These are phyloP conservation scores for Chytridium lagenaria DNA, from an alignment of 371 early-diverging fungal genomes.

Conservation along the genomic window DNA sequence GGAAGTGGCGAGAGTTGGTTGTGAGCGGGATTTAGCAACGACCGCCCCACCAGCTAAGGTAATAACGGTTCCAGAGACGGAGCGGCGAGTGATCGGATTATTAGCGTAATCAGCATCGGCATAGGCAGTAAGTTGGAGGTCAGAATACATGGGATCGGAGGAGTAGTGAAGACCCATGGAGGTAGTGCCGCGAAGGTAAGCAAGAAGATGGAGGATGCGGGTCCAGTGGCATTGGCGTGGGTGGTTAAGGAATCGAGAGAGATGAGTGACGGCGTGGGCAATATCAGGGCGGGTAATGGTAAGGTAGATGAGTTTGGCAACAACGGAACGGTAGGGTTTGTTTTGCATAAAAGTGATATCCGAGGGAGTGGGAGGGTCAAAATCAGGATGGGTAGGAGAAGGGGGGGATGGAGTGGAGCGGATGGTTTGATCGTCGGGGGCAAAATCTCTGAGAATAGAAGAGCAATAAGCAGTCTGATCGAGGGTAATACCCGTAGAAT, in stretches of 20 bases:
- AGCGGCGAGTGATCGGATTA: not conserved
- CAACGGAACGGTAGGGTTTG: not conserved
- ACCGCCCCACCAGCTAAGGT: not conserved
- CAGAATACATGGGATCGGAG: not conserved
- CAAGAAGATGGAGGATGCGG: not conserved
- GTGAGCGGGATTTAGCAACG: not conserved
- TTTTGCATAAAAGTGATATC: not conserved
- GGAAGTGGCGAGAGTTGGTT: not conserved
- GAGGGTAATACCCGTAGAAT: not conserved
- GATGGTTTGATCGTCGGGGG: not conserved
- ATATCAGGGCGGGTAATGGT: not conserved
- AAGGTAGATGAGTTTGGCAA: not conserved
- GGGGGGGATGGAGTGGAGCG: not conserved
- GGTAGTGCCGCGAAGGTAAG: not conserved
- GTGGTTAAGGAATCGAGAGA: not conserved
- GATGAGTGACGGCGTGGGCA: not conserved
- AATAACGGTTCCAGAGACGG: not conserved
- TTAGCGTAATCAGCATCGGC: conserved; percentile 1
- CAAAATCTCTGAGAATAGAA: not conserved
- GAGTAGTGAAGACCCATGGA: not conserved
- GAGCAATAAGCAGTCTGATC: not conserved
- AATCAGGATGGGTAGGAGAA: not conserved
- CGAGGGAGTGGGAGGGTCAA: not conserved
- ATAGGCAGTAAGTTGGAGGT: not conserved
- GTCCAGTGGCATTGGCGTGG: conserved; percentile 5